Evolutionary conservation across 2,329 filamentous ascomycete species (phyloP).

Genomic region (Ceratocystis papillata): DNA sequence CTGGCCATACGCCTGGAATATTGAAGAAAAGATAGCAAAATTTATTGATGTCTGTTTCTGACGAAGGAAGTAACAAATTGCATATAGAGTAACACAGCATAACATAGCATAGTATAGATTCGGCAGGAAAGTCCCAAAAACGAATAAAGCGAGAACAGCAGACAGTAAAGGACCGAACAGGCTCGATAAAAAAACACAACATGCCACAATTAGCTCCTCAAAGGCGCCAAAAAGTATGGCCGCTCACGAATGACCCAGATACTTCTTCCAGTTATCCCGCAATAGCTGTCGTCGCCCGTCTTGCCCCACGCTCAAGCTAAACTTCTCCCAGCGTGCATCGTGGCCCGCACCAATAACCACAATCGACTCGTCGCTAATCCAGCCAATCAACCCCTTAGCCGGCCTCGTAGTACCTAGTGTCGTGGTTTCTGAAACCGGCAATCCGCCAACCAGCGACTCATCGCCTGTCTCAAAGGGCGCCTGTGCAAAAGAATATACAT

Average conservation of each 20-base stretch:
- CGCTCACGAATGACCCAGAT: conserved; percentile 42
- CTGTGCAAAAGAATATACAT: conserved; percentile 75
- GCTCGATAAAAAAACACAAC: conserved; percentile 18
- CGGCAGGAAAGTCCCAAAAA: conserved; percentile 11
- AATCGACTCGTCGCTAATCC: conserved; percentile 63
- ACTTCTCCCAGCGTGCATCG: conserved; percentile 82
- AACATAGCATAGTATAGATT: conserved; percentile 14
- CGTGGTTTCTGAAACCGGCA: conserved; percentile 36
- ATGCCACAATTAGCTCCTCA: neutral
- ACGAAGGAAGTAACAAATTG: conserved; percentile 10
- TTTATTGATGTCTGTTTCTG: neutral
- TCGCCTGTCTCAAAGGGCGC: conserved; percentile 74
- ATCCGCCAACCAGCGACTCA: conserved; percentile 45
- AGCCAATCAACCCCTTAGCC: conserved; percentile 75
- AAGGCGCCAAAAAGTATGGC: neutral
- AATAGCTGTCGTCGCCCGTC: conserved; percentile 56
- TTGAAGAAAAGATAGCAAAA: neutral
- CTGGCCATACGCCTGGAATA: neutral
- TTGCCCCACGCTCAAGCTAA: conserved; percentile 56
- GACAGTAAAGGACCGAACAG: neutral
- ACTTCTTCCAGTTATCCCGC: conserved; percentile 73
- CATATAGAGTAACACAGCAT: conserved; percentile 4
- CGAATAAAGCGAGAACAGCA: neutral
- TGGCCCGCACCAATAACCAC: conserved; percentile 68
- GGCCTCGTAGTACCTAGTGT: conserved; percentile 47